Evolutionary conservation across 768 basidiomycete genomes (phyloP), one percentile per base, ranked within the genome.

Genomic region (Phaffia australis): DNA sequence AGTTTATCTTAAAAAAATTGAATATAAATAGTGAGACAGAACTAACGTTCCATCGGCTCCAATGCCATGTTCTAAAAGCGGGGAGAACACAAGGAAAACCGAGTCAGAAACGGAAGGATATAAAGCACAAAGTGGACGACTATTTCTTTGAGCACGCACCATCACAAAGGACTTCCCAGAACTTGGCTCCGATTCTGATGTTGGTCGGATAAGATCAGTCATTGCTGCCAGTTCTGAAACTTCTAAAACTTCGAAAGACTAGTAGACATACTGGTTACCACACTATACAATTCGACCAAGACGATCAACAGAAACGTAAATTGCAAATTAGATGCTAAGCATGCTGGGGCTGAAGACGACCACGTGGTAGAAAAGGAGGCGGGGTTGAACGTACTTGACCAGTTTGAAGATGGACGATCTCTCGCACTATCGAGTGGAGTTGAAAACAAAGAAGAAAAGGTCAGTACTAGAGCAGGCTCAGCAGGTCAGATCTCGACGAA

Each of bases 341-440:
- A 1, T 25, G 58, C 58, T 6, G 42, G 23, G 19, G 48, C 35
- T 15, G 58, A 27, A 66, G 55, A 32, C 21, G 54, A 54, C 21
- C 19, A 32, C 11, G 35, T 42, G 11, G 23, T 23, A 47, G n/a
- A 23, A 49, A 19, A 51, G 54, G 51, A 54, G 55, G 61, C 6
- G 16, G 55, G 61, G 54, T 63, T 47, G 59, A 60, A 76, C 81
- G 73, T 74, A 90, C 90, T 85, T 95, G 94, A 81, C 94, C 94
- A 71, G 94, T 97, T 79, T 98, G 94, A 75, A 98, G 85, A 81
- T 98, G 94, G 77, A 98, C 93, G 80, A 98, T 97, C 86, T 98
- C 93, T 82, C 93, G 66, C 74, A 76, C 74, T 74, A 73, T 9
- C 35, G 11, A 42, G 35, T 4, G 35, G 35, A 3, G 19, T 21